Conservation (phyloP, 2,329 filamentous ascomycete species). For the Paracorniculantispora psalliotae region DNA sequence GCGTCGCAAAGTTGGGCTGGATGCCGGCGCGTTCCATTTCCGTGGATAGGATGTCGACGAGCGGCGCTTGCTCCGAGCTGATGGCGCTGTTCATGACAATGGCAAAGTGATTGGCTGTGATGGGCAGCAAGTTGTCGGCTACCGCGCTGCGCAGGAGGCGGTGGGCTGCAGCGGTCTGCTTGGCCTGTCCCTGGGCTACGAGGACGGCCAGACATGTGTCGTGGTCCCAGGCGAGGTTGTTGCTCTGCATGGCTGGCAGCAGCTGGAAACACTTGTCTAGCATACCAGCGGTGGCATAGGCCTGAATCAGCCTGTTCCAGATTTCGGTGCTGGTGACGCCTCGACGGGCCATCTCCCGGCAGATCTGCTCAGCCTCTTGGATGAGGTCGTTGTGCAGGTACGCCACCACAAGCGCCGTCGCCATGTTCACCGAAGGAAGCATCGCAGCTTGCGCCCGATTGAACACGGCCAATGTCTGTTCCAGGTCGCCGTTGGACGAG, state of each 20-base stretch:
- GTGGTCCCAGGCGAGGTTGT: constrained; percentile 42
- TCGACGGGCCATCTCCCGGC: constrained; percentile 46
- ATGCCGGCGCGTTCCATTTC: constrained; percentile 40
- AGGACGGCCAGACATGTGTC: constrained; percentile 48
- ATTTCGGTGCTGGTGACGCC: constrained; percentile 53
- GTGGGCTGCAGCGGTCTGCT: constrained; percentile 46
- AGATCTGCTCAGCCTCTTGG: constrained; percentile 33
- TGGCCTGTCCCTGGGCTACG: constrained; percentile 42
- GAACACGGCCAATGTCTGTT: constrained; percentile 61
- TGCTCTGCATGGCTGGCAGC: constrained; percentile 44
- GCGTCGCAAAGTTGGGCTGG: constrained; percentile 37
- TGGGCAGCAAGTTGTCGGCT: constrained; percentile 39
- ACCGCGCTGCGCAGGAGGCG: constrained; percentile 41
- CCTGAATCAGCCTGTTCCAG: constrained; percentile 74
- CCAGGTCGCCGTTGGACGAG: constrained; percentile 67
- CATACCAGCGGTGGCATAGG: constrained; percentile 59
- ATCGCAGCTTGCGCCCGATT: constrained; percentile 51
- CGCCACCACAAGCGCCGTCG: constrained; percentile 61
- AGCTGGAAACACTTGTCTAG: constrained; percentile 44
- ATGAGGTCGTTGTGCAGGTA: constrained; percentile 46
- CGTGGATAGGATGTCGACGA: constrained; percentile 31
- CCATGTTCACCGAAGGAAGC: constrained; percentile 52
- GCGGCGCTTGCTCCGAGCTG: constrained; percentile 36
- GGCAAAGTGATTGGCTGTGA: constrained; percentile 45
- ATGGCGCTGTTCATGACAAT: constrained; percentile 50